Evolutionary conservation across 345 rosid species (phyloP), one percentile per base, ranked within the genome.

Genomic region (Crucihimalaya himalaica): DNA sequence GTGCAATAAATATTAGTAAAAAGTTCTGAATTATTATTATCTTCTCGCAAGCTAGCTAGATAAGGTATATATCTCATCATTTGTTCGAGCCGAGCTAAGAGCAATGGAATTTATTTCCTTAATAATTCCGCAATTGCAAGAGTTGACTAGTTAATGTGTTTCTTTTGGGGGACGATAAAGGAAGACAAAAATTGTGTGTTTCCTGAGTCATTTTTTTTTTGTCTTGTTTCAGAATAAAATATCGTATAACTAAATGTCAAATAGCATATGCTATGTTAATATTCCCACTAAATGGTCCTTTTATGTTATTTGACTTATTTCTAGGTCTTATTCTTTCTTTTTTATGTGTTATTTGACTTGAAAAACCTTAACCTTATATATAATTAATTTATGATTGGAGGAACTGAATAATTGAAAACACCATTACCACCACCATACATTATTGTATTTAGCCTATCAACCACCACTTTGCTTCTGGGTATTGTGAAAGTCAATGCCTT

Each of bases 401-500:
- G 23, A 59, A 66, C 59, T 66, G 68, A 66, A 50, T 46, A 48
- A 48, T 19, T 37, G 18, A 28, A n/a, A n/a, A n/a, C 45, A 55
- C 71, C 34, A 57, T 37, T 8, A 47, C 16, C 8, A 46, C n/a
- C n/a, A 46, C 23, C 31, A 73, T 16, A 32, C 58, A 45, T 73
- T 19, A 66, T 74, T 55, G 21, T n/a, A 20, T 60, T 10, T 8
- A 43, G 40, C 40, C 21, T 42, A 68, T 31, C 21, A 70, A 69
- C 71, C 65, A 69, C 74, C 45, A 75, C 74, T 75, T 40, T 51
- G 55, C 16, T 74, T 57, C 78, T 74, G 54, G 43, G 31, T 66
- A 35, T 59, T 39, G 20, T 75, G 63, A 86, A 86, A 86, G 94
- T 89, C 93, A 86, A 89, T 81, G 85, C 78, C 84, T 76, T 77